Conservation (phyloP, 768 basidiomycete species). For the Naganishia friedmannii region DNA sequence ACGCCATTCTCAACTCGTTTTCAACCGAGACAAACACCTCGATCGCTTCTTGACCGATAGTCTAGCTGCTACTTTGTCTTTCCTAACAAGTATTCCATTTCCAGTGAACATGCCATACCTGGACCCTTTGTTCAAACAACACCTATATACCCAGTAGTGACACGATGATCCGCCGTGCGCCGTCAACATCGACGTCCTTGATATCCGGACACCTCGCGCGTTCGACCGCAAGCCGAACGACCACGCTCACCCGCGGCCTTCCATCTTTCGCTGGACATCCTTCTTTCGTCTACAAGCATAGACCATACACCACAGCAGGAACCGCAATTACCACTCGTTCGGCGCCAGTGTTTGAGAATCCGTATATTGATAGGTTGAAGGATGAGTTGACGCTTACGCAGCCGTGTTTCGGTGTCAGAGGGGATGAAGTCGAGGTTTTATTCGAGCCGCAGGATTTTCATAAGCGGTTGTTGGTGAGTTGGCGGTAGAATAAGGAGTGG, state of each 20-base stretch:
- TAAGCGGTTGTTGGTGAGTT: constrained; percentile 57
- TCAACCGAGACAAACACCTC: neutral
- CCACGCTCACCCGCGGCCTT: neutral
- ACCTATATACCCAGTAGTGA: neutral
- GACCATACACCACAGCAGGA: neutral
- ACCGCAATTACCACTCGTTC: neutral
- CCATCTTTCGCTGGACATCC: too few species aligned
- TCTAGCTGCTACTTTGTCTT: too few species aligned
- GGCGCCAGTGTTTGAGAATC: constrained; percentile 21
- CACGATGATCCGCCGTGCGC: neutral
- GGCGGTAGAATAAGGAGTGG: neutral
- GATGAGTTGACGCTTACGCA: constrained; percentile 31
- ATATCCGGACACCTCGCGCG: neutral
- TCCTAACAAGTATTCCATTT: too few species aligned
- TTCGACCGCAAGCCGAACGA: neutral
- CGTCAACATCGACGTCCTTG: neutral
- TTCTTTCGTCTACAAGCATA: neutral
- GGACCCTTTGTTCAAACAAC: too few species aligned
- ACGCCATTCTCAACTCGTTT: too few species aligned
- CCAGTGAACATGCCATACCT: too few species aligned
- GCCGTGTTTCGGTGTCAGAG: constrained; percentile 50
- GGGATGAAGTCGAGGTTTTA: constrained; percentile 60
- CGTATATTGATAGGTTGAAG: constrained; percentile 26
- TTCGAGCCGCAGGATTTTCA: constrained; percentile 64
- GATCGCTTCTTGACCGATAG: neutral